Evolutionary conservation across 768 basidiomycete genomes (phyloP), one percentile per base, ranked within the genome.

Genomic region (Albatrellus ellisii): DNA sequence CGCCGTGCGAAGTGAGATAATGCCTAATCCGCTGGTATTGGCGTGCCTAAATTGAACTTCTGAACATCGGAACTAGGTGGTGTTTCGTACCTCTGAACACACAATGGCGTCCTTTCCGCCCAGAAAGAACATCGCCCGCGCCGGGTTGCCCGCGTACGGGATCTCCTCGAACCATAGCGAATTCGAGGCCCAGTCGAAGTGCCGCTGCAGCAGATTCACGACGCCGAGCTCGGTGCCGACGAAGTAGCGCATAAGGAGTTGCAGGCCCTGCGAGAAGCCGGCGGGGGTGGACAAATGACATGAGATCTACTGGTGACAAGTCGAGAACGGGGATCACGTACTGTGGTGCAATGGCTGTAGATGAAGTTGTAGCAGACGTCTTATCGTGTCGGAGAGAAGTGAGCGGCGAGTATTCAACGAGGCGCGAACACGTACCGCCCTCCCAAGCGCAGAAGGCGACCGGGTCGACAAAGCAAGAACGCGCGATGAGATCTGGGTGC

Each of bases 361-460:
- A 91, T 65, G 61, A 94, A 94, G 55, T 89, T 90, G 62, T 83
- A 85, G 57, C 90, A 92, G 21, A 92, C 76, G 59, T 90, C 88
- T 83, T 52, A 17, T 2, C 21, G 34, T 41, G 42, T n/a, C 21
- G 26, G 31, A 44, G 25, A 39, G 43, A 34, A 32, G 26, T 36
- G 10, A 39, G 14, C 14, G 14, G 7, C 37, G 32, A 38, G 41
- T 39, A 22, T 25, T 25, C 29, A 24, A 8, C 10, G 37, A 34
- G 10, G 26, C 14, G n/a, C 17, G 38, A 44, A 28, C 7, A 67
- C 73, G 45, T 52, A 82, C 84, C 82, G 46, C 89, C 90, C 71
- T 95, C 91, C 90, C 90, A 97, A 5, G 82, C 76, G 58, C 88
- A 91, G 59, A 91, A 88, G 0, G 81, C 75, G 22, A 85, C 81